These are phyloP conservation scores for Lichenothelia convexa DNA, from an alignment of 495 filamentous ascomycete species.

Conservation along the genomic window DNA sequence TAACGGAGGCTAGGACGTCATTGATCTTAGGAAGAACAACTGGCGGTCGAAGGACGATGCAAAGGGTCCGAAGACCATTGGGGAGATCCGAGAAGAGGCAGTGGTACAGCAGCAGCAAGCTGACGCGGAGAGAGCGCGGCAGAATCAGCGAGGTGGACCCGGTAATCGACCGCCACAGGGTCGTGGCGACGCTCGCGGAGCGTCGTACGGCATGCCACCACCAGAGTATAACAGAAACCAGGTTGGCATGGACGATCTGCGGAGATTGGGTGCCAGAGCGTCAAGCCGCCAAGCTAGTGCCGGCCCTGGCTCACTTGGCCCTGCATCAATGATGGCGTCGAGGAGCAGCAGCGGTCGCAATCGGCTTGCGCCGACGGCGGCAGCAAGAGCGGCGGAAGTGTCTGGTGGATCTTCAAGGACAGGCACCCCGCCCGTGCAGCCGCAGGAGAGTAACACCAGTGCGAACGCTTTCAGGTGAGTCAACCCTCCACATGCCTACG, in stretches of 20 bases:
- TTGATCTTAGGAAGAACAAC: conserved; percentile 54
- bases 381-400: conserved; percentile 58
- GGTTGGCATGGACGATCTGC: conserved; percentile 77
- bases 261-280: conserved; percentile 46
- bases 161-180: conserved; percentile 51
- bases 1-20: conserved; percentile 39
- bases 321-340: conserved; percentile 55
- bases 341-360: conserved; percentile 72
- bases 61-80: conserved; percentile 93
- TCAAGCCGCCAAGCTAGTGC: conserved; percentile 39
- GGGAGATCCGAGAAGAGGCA: conserved; percentile 76
- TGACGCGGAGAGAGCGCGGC: conserved; percentile 43
- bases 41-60: conserved; percentile 76
- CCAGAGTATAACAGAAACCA: conserved; percentile 58
- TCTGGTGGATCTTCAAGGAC: conserved; percentile 70
- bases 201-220: conserved; percentile 44
- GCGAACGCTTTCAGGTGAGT: conserved; percentile 79
- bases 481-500: background rate
- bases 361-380: conserved; percentile 37
- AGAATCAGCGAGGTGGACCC: conserved; percentile 37
- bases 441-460: conserved; percentile 43
- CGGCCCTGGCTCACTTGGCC: conserved; percentile 38
- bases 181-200: conserved; percentile 71
- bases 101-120: conserved; percentile 45
- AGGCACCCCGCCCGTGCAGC: conserved; percentile 60